Percentiles rank a stretch among this genome's conserved stretches.
phyloP scores from a whole-genome alignment of 2,329 filamentous ascomycete species.

The Ophiostoma novo-ulmi region DNA sequence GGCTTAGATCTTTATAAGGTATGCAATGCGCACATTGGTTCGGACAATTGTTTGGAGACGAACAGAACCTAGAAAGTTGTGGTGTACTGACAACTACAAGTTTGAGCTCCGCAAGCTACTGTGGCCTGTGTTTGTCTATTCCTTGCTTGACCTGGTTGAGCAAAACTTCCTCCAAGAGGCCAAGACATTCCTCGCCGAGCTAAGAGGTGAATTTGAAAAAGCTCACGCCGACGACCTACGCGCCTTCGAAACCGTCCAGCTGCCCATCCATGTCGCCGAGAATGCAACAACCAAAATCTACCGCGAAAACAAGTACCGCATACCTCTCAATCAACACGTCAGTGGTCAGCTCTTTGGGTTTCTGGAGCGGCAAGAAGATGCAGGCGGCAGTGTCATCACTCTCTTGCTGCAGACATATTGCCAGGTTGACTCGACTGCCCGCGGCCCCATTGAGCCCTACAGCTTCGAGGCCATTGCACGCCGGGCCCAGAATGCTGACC shows the following conservation, averaged over 20 bases:
- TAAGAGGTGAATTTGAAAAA: constrained; percentile 64
- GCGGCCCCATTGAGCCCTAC: constrained; percentile 59
- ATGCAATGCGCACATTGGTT: constrained; percentile 27
- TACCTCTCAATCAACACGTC: constrained; percentile 82
- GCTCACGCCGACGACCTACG: constrained; percentile 78
- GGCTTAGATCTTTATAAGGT: constrained; percentile 93
- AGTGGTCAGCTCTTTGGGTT: constrained; percentile 81
- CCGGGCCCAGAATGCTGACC: constrained; percentile 54
- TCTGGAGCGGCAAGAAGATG: constrained; percentile 77
- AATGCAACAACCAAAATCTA: constrained; percentile 78
- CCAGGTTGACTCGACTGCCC: constrained; percentile 52
- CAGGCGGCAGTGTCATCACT: constrained; percentile 72
- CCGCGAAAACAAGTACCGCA: constrained; percentile 76
- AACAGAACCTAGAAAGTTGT: background rate
- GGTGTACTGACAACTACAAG: constrained; percentile 38
- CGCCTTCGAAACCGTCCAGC: constrained; percentile 64
- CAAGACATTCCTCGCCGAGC: constrained; percentile 65
- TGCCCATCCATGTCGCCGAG: constrained; percentile 72
- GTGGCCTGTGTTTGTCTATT: constrained; percentile 94
- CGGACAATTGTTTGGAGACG: background rate
- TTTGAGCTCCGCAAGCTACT: constrained; percentile 82
- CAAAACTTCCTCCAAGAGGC: constrained; percentile 68
- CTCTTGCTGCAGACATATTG: constrained; percentile 62
- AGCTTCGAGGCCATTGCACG: constrained; percentile 58
- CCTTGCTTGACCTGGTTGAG: constrained; percentile 72